Conservation (phyloP, 108 stramenopile species). For the Nannochloropsis granulata region DNA sequence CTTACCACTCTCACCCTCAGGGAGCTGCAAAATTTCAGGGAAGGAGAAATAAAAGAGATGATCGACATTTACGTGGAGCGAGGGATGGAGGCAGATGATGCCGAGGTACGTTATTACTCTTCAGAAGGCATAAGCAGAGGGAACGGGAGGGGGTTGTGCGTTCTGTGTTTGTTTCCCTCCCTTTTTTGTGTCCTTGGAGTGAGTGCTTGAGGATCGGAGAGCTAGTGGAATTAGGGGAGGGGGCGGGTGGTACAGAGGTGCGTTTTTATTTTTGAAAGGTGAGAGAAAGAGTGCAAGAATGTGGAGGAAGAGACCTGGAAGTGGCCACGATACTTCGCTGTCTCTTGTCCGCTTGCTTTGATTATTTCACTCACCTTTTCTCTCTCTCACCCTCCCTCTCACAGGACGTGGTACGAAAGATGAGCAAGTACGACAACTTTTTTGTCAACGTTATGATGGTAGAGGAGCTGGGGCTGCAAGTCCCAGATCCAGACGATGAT, state of each 20-base stretch:
- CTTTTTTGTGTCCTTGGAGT: neutral
- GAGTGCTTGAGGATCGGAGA: neutral
- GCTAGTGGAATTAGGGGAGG: neutral
- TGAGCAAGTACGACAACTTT: constrained; percentile 86
- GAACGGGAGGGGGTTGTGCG: neutral
- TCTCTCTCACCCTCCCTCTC: neutral
- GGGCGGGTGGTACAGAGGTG: neutral
- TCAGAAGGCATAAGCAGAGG: neutral
- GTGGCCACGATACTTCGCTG: neutral
- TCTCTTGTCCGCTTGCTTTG: neutral
- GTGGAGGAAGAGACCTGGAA: neutral
- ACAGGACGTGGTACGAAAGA: constrained; percentile 24
- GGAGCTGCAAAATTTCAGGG: neutral
- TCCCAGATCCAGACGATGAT: constrained; percentile 61
- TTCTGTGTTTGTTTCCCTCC: neutral
- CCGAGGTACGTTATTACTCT: neutral
- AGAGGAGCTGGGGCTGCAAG: constrained; percentile 80
- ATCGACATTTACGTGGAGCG: constrained; percentile 12
- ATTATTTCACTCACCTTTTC: neutral
- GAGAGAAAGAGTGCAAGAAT: constrained; percentile 10
- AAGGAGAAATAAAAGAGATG: constrained; percentile 23
- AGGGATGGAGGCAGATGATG: constrained; percentile 26
- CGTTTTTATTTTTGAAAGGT: constrained; percentile 6
- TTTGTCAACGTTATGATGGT: constrained; percentile 96
- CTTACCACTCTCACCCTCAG: neutral